Evolutionary conservation across 441 rosid genomes (phyloP), one percentile per base, ranked within the genome.

Genomic region (Brassica balearica): DNA sequence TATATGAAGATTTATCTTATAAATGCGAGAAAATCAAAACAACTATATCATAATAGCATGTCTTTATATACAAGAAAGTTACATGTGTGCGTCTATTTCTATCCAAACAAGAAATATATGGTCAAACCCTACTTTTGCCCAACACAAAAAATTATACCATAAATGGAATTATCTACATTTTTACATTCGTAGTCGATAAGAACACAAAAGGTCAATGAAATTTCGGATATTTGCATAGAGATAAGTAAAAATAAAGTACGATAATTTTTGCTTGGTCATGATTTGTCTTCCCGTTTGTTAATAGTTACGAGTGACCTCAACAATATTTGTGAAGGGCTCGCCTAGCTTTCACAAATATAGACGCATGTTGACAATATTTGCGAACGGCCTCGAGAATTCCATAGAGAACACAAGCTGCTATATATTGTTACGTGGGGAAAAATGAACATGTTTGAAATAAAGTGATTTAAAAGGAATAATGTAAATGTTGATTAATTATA

Each of bases 41-140:
- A 34, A 36, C 23, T 12, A 20, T 53, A 41, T 43, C 8, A 61
- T 48, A 69, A 25, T 29, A 71, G 66, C 22, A 68, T 68, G 72
- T 41, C 67, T 67, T 17, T 76, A 20, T 76, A 19, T 69, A 17
- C 56, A 62, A 62, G 55, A 34, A 34, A 70, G 59, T 36, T 77
- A 53, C 46, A 34, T 29, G 75, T 53, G 65, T 62, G 70, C 27
- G 75, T 70, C 75, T 70, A 70, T 70, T 36, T 77, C 71, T 38
- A 77, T 63, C 75, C 75, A 77, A 77, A 77, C 65, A 70, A 51
- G 46, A 53, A 53, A 63, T 22, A 63, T 70, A 64, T 77, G 71
- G 75, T 77, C 75, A 77, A 77, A 23, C 75, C 65, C 75, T 64
- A 55, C 65, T 64, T 36, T 77, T 53, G 10, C 17, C 55, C 55